Conservation (phyloP, 164 flowering plant genomes). For the Chimonanthus salicifolius region DNA sequence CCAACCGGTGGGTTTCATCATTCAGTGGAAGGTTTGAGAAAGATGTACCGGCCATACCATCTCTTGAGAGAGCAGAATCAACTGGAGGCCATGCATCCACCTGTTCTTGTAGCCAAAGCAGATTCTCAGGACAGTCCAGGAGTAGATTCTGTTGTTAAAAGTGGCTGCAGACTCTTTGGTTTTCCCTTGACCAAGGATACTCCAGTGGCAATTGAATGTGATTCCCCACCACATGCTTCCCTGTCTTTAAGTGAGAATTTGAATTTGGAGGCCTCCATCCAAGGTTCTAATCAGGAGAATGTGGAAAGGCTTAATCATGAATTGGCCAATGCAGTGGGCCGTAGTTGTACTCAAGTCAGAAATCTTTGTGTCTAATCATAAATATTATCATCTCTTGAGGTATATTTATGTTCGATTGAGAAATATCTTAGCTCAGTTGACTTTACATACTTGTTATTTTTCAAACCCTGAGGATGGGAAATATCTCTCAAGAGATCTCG, state of each 20-base stretch:
- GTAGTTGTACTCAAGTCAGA: constrained; percentile 48
- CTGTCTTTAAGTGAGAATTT: constrained; percentile 17
- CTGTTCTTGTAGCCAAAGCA: constrained; percentile 15
- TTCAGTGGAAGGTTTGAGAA: constrained; percentile 13
- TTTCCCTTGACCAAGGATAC: constrained; percentile 64
- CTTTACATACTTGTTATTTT: no score
- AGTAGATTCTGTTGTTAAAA: constrained; percentile 28
- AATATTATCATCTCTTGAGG: constrained; percentile 17
- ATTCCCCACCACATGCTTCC: constrained; percentile 18
- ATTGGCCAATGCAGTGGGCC: constrained; percentile 27
- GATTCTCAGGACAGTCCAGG: constrained; percentile 20
- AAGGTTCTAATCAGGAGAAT: background rate
- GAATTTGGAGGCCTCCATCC: constrained; percentile 22
- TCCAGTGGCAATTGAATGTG: constrained; percentile 20
- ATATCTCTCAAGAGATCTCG: background rate
- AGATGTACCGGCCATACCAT: constrained; percentile 5
- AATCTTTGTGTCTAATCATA: constrained; percentile 25
- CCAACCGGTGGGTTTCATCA: constrained; percentile 8
- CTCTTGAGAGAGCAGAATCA: constrained; percentile 21
- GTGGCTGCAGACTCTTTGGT: constrained; percentile 81
- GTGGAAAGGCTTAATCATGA: constrained; percentile 30
- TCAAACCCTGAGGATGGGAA: no score
- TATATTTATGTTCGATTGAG: background rate
- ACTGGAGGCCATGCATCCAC: constrained; percentile 10
- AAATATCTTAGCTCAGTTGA: background rate